Base-by-base conservation (phyloP, 352 stramenopile species). In the Pythium monospermum region DNA sequence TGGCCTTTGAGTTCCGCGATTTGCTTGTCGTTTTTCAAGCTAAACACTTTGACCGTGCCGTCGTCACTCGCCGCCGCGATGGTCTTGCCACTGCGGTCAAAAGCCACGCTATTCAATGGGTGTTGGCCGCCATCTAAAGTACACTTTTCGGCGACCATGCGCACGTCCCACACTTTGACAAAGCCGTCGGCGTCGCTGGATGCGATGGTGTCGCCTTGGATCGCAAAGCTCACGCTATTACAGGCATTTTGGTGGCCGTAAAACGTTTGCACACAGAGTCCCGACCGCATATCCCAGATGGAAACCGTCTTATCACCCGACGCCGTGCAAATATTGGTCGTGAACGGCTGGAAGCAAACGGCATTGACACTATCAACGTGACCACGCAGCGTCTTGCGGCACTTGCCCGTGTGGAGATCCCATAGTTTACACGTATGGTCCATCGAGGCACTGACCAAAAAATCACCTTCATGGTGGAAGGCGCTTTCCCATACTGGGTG, bases 311-410 rank as follows among this genome's bases (percentile, higher is more conserved):
- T 98, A 73, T 98, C 93, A 8, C 88, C 94, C 5, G 83, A 96
- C 36, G 75, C 90, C 3, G 91, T 97, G 73, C 86, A 97, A 19
- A 98, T 67, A 71, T 97, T 97, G 52, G 79, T 86, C 11, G 87
- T 94, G 61, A 83, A 97, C 15, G 90, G 93, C 73, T 98, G 93
- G 71, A 97, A 98, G 50, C 69, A 87, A 16, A 97, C 82, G 19
- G 76, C 69, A 64, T 98, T 98, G 59, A 98, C 93, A 19, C 82
- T 96, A 69, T 98, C 93, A 16, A 98, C 88, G 66, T 98, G 94
- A 7, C 92, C 93, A 12, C 94, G 87, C 39, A 98, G 82, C 2
- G 93, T 97, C 53, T 96, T 91, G 40, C 91, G 84, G 56, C 88
- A 97, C 46, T 85, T 85, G 58, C 87, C 79, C 2, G 87, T 95